These are phyloP conservation scores for Penicillium flavigenum DNA, from an alignment of 495 filamentous ascomycete genomes.

Conservation along the genomic window DNA sequence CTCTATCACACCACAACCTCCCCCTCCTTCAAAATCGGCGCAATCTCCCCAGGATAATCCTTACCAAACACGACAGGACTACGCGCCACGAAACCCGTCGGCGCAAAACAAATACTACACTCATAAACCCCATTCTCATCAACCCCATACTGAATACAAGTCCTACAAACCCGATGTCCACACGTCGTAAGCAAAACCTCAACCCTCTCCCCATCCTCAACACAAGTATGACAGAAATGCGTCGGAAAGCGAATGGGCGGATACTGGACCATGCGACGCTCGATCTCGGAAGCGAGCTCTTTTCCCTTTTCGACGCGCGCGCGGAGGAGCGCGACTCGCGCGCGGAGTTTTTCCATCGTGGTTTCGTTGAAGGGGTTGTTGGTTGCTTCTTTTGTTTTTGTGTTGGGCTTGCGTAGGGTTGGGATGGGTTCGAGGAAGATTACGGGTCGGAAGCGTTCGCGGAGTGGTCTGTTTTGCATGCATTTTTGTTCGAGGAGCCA, in stretches of 20 bases:
- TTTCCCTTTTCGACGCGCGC: conserved; percentile 32
- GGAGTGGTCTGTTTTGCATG: conserved; percentile 17
- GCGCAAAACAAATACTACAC: conserved; percentile 29
- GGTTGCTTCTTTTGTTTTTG: not conserved
- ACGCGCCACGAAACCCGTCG: conserved; percentile 18
- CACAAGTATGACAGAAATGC: conserved; percentile 32
- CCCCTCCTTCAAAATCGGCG: not conserved
- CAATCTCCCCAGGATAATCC: conserved; percentile 5
- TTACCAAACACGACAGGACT: not conserved
- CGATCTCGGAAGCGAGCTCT: conserved; percentile 29
- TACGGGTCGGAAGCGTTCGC: conserved; percentile 23
- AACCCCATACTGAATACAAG: conserved; percentile 26
- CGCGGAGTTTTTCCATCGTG: conserved; percentile 9
- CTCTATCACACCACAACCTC: not conserved
- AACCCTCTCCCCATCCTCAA: conserved; percentile 17
- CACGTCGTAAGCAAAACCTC: conserved; percentile 28
- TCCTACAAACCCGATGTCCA: conserved; percentile 28
- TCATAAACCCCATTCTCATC: conserved; percentile 21
- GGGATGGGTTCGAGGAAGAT: conserved; percentile 26
- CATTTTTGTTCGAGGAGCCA: conserved; percentile 27
- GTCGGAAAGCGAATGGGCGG: conserved; percentile 19
- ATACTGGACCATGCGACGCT: conserved; percentile 21
- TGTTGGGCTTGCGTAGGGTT: conserved; percentile 16
- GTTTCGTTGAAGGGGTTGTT: conserved; percentile 1
- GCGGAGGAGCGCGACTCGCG: conserved; percentile 20